Percentiles rank a stretch among this genome's conserved stretches.
Evolutionary conservation across 2,329 filamentous ascomycete genomes (phyloP).

Genomic region (Rhynchosporium agropyri): DNA sequence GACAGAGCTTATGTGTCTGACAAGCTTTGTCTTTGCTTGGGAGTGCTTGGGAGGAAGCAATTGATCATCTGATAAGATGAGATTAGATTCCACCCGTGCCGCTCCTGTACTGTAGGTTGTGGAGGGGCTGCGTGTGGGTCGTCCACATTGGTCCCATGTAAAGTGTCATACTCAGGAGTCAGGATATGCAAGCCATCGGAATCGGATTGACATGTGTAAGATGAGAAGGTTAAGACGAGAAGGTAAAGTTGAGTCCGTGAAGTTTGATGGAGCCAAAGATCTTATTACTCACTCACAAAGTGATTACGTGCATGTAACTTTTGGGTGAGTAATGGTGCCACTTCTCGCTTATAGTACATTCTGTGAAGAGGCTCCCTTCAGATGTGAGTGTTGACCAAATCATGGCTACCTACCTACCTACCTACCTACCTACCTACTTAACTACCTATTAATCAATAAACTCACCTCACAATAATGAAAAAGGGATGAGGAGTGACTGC

Average conservation of each 20-base stretch:
- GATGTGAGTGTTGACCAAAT: no score
- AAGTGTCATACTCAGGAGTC: neutral
- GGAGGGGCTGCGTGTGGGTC: neutral
- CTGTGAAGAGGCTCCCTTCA: no score
- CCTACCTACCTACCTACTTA: no score
- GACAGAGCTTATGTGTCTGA: slow-evolving; percentile 10
- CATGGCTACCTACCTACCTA: no score
- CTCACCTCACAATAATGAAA: no score
- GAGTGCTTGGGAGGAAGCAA: neutral
- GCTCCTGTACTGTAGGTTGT: neutral
- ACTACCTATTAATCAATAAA: no score
- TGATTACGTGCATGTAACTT: no score
- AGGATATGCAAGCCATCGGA: neutral
- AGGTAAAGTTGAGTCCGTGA: neutral
- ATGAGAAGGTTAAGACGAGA: neutral
- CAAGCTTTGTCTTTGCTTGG: slow-evolving; percentile 10
- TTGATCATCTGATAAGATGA: slow-evolving; percentile 12
- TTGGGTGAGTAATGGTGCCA: no score
- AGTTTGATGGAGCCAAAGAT: neutral
- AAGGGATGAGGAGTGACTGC: no score
- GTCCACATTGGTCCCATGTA: neutral
- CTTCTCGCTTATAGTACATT: no score
- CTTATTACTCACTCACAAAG: no score
- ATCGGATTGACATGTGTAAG: neutral
- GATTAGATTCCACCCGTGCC: slow-evolving; percentile 11